phyloP scores from a whole-genome alignment of 495 filamentous ascomycete species.

The Lasiosphaeriaceae sp. region DNA sequence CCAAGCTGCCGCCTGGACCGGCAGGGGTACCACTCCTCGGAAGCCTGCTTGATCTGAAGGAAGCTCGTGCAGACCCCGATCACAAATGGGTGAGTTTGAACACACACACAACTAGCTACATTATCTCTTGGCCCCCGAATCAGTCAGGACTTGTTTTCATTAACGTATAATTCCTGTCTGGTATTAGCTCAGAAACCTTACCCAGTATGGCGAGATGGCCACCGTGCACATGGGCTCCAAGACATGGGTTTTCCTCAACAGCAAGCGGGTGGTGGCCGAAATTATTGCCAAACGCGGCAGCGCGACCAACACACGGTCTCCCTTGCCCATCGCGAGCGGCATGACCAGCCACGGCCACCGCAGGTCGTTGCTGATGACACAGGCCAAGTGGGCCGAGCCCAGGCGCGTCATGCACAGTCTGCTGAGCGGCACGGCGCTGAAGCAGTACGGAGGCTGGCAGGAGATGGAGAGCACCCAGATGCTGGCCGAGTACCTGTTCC shows the following conservation, averaged over 20 bases:
- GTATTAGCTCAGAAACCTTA: not conserved
- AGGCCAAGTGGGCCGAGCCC: slow-evolving; percentile 24
- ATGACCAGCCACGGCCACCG: slow-evolving; percentile 25
- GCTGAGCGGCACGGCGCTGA: slow-evolving; percentile 31
- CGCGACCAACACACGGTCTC: slow-evolving; percentile 25
- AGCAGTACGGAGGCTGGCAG: slow-evolving; percentile 35
- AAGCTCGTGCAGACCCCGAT: not conserved
- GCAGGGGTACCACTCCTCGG: slow-evolving; percentile 1
- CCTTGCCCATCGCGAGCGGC: slow-evolving; percentile 23
- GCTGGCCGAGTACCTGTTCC: slow-evolving; percentile 30
- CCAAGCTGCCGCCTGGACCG: slow-evolving; percentile 4
- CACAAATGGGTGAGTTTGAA: not conserved
- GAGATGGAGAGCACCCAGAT: slow-evolving; percentile 40
- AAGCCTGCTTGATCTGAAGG: slow-evolving; percentile 4
- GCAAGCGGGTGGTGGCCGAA: slow-evolving; percentile 28
- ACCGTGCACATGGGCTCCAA: slow-evolving; percentile 24
- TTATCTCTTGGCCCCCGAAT: no score
- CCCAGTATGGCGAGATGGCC: slow-evolving; percentile 20
- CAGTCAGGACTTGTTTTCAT: no score
- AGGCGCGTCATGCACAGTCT: slow-evolving; percentile 41
- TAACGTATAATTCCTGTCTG: no score
- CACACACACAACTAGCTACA: not conserved
- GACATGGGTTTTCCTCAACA: slow-evolving; percentile 34
- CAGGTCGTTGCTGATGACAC: slow-evolving; percentile 26
- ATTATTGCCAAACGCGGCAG: slow-evolving; percentile 30